Evolutionary conservation across 2,329 filamentous ascomycete species (phyloP).

Genomic region (Kalaharituber pfeilii): DNA sequence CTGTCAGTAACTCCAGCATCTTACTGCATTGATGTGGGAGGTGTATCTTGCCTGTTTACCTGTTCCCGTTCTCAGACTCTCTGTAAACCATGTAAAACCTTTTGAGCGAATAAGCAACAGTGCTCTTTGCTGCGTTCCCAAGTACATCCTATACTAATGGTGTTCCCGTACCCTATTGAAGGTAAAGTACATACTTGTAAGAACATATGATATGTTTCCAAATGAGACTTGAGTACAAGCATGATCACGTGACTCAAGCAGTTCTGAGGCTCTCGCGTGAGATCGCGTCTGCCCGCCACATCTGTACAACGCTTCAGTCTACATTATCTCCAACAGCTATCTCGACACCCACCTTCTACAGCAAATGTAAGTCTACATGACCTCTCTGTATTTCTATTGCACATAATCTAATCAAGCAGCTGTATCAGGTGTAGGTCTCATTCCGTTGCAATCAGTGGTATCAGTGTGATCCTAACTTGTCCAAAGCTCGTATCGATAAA

Average conservation of each 20-base stretch:
- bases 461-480: neutral
- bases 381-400: too few relatives aligned
- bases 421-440: neutral
- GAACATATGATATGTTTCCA: too few relatives aligned
- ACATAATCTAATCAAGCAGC: neutral
- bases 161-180: neutral
- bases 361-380: neutral
- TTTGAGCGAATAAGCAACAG: too few relatives aligned
- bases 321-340: neutral
- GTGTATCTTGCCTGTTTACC: neutral
- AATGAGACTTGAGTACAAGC: too few relatives aligned
- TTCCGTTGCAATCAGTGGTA: neutral
- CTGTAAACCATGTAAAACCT: too few relatives aligned
- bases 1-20: neutral
- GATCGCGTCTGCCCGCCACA: neutral
- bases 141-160: too few relatives aligned
- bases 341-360: neutral
- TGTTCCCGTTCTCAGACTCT: too few relatives aligned
- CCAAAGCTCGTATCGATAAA: constrained; percentile 65
- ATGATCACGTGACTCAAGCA: too few relatives aligned
- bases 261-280: neutral
- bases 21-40: neutral
- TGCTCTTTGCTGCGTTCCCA: too few relatives aligned
- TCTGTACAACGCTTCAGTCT: neutral
- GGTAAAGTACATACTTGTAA: too few relatives aligned